These are phyloP conservation scores for Saxophila tyrrhenica DNA, from an alignment of 495 filamentous ascomycete genomes.

Conservation along the genomic window DNA sequence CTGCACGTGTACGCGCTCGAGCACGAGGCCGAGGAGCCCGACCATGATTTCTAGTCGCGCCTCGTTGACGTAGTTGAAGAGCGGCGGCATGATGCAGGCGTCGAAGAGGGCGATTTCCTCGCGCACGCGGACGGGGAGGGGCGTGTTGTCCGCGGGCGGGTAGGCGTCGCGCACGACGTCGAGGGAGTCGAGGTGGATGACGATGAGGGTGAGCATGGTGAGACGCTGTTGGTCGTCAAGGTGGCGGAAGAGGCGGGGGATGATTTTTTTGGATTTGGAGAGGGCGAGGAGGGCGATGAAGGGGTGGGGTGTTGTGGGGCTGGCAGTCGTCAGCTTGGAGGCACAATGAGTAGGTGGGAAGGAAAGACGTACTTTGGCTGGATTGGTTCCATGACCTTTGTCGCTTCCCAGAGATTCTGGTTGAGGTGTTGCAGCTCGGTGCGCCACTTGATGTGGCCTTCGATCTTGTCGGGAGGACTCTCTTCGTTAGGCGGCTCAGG, in stretches of 20 bases:
- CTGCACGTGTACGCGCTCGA: conserved; percentile 68
- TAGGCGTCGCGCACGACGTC: conserved; percentile 78
- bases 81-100: conserved; percentile 72
- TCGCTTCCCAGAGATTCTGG: conserved; percentile 63
- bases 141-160: conserved; percentile 52
- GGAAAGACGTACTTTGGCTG: conserved; percentile 41
- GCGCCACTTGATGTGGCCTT: conserved; percentile 61
- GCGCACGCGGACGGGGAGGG: conserved; percentile 51
- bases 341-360: background rate
- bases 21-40: conserved; percentile 73
- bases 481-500: conserved; percentile 56
- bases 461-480: conserved; percentile 48
- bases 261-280: conserved; percentile 89
- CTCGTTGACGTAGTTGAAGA: conserved; percentile 81
- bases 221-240: conserved; percentile 84
- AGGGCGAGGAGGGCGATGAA: conserved; percentile 96
- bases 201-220: conserved; percentile 87
- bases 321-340: conserved; percentile 6
- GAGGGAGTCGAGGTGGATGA: conserved; percentile 82
- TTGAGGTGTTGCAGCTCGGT: conserved; percentile 61
- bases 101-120: conserved; percentile 90
- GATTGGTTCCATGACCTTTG: conserved; percentile 87
- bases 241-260: conserved; percentile 88
- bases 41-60: conserved; percentile 81
- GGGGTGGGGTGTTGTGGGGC: conserved; percentile 58